Conservation (phyloP, 2,329 filamentous ascomycete species). For the Claviceps monticola region DNA sequence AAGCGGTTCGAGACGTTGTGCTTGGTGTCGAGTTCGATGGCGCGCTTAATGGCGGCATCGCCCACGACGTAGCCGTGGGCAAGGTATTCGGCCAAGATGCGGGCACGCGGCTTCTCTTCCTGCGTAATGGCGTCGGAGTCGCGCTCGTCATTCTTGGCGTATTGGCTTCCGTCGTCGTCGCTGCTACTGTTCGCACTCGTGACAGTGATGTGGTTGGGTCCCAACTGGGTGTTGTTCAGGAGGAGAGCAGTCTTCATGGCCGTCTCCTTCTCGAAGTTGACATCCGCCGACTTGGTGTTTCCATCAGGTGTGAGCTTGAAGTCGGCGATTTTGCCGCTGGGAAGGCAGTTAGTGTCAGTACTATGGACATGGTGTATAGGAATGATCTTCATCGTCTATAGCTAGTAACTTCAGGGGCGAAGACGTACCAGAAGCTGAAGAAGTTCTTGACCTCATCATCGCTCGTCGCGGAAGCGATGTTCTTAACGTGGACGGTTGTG, state of each 20-base stretch:
- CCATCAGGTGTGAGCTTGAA: constrained; percentile 60
- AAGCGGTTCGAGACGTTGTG: constrained; percentile 78
- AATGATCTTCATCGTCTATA: too few relatives aligned
- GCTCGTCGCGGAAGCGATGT: constrained; percentile 68
- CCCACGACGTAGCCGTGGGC: constrained; percentile 85
- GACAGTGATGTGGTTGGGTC: constrained; percentile 68
- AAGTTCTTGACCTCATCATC: constrained; percentile 92
- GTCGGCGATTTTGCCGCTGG: constrained; percentile 77
- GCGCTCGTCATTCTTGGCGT: constrained; percentile 40
- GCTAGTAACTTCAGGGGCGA: too few relatives aligned
- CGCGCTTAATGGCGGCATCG: constrained; percentile 60
- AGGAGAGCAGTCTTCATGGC: constrained; percentile 94
- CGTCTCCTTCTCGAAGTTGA: constrained; percentile 92
- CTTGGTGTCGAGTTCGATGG: constrained; percentile 77
- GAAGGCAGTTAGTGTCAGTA: not conserved
- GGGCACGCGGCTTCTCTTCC: constrained; percentile 90
- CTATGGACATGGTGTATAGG: not conserved
- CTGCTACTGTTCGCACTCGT: constrained; percentile 52
- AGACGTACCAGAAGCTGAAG: constrained; percentile 80
- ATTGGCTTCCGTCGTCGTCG: constrained; percentile 45
- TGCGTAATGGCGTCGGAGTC: constrained; percentile 64
- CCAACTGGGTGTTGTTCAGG: constrained; percentile 92
- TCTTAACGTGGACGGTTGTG: constrained; percentile 60
- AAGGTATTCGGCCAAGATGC: constrained; percentile 92
- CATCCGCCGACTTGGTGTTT: constrained; percentile 69